Evolutionary conservation across 176 grass and related monocot species (phyloP), one percentile per base, ranked within the genome.

Genomic region (Triticum turgidum): DNA sequence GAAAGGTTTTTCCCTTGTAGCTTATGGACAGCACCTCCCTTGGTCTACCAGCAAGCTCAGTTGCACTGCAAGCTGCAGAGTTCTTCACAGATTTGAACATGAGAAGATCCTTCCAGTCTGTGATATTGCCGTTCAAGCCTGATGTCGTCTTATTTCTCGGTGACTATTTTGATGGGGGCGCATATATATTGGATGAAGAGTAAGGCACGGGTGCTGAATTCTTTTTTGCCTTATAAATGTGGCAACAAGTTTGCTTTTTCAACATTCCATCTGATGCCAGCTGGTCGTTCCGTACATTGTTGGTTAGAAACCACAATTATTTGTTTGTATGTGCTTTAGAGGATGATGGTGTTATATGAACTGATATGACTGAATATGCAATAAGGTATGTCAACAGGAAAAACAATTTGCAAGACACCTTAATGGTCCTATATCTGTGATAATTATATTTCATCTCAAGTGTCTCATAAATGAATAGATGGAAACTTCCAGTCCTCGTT

Each of bases 21-120:
- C 88, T 98, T 77, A 96, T 98, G 94, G 97, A 98, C 85, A 96
- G 92, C 73, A 98, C 92, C 62, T 94, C 91, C 34, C 80, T 89
- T 91, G 85, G 93, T 9, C 84, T 98, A 80, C 80, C 90, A 75
- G 72, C 38, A 6, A 90, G 88, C 32, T 98, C 94, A 41, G 51
- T 92, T 89, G 88, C 76, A 3, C 88, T 98, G 68, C 92, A 96
- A 73, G 80, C 88, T 6, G 88, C 88, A 52, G 92, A 98, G 25
- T 94, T 98, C 82, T 94, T 94, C 82, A 98, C 97, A 58, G 93
- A 98, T 90, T 81, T 98, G 84, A 92, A 96, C 88, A 98, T 96
- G 93, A 94, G 90, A 87, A 95, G 93, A 78, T 91, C 96, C 77
- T 98, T 98, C 81, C 88, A 96, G 80, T 91, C 90, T 82, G 78